Evolutionary conservation across 768 basidiomycete species (phyloP), one percentile per base, ranked within the genome.

Genomic region (Hortiboletus flavorubellus): DNA sequence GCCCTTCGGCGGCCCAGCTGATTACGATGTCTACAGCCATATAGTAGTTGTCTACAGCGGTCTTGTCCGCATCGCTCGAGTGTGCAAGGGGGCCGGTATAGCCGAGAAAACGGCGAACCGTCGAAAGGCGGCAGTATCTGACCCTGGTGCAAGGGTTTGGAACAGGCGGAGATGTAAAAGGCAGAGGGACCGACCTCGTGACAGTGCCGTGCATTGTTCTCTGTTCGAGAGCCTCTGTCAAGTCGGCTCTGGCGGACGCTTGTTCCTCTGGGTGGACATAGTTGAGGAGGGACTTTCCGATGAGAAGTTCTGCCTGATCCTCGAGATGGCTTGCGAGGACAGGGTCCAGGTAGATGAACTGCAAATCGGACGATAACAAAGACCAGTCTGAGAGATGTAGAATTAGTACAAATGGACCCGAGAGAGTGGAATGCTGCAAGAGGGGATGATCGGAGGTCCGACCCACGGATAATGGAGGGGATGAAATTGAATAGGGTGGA

Each of bases 241-340:
- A 78, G 74, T 93, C 92, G 11, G 80, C 74, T 61, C 81, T 80
- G 5, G 91, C 91, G 10, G 86, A 86, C 0, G 80, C 76, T 61
- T 87, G 83, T 63, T 93, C 91, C 58, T 91, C 90, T 56, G 91
- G 91, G 66, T 93, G 91, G 35, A 93, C 86, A 68, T 90, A 93
- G 39, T 77, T 75, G 53, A 93, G 75, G 43, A 93, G 79, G 16
- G 84, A 83, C 66, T 81, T 83, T 59, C 86, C 88, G 55, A 89
- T 74, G 62, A 93, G 80, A 31, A 74, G 66, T n/a, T 80, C 75
- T 0, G 89, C 85, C 69, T 93, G 84, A 49, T 82, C 78, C 37
- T 78, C 81, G 63, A 93, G 85, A 69, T 93, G 91, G 66, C 59
- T 69, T 14, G 82, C 77, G 58, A 93, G 78, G 52, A 90, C 85